A percentile compares a stretch with the other conserved stretches of the same genome.
Conservation (phyloP, 257 asterid genomes). For the Cynanchum wilfordii region DNA sequence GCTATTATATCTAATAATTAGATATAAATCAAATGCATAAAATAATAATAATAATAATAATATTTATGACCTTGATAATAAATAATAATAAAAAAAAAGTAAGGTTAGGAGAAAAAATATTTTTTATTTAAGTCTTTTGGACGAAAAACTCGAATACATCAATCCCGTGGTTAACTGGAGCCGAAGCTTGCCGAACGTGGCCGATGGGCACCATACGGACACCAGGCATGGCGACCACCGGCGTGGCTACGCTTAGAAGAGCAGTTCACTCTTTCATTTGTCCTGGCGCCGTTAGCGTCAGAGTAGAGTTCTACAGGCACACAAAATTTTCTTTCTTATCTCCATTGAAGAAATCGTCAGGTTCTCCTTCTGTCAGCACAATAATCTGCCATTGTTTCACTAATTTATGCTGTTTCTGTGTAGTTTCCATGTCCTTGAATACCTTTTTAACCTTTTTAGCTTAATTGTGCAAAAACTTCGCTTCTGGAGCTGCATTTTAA, state of each 20-base stretch:
- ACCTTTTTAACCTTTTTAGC: neutral
- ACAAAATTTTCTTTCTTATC: conserved; percentile 25
- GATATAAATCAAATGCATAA: too few relatives aligned
- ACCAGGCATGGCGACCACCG: conserved; percentile 40
- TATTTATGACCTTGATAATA: too few relatives aligned
- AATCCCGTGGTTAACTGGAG: too few relatives aligned
- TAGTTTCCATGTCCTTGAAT: neutral
- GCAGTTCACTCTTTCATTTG: conserved; percentile 23
- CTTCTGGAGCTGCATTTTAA: neutral
- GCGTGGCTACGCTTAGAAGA: conserved; percentile 38
- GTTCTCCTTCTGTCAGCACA: neutral
- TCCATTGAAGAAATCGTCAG: conserved; percentile 46
- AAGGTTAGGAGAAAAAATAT: too few relatives aligned
- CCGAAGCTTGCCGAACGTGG: neutral
- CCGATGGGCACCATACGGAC: conserved; percentile 32
- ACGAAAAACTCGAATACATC: too few relatives aligned
- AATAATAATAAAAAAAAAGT: too few relatives aligned
- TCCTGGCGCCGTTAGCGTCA: conserved; percentile 20
- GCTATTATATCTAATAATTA: too few relatives aligned
- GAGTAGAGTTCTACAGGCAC: conserved; percentile 19
- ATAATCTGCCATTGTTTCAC: neutral
- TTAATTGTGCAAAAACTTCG: neutral
- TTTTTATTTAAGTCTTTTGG: too few relatives aligned
- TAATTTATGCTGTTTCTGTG: neutral
- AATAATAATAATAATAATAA: too few relatives aligned